Evolutionary conservation across 768 basidiomycete genomes (phyloP).

Genomic region (Trametes punicea): DNA sequence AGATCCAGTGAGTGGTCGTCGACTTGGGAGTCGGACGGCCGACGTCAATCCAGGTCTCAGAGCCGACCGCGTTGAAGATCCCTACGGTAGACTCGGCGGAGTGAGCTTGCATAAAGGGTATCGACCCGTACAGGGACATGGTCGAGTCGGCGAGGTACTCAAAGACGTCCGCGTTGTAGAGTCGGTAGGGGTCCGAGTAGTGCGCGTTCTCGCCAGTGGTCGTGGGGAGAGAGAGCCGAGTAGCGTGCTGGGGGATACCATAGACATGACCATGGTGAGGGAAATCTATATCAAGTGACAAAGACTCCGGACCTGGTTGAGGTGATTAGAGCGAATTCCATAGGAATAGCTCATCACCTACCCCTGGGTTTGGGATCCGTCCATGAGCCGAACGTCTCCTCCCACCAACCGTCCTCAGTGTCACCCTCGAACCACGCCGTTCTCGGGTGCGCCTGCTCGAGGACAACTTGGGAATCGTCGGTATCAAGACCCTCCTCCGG

Average conservation of each 20-base stretch:
- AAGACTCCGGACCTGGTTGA: conserved; percentile 83
- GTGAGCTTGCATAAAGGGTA: conserved; percentile 93
- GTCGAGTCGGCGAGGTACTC: conserved; percentile 84
- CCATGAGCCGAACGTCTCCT: conserved; percentile 84
- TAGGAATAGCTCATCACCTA: conserved; percentile 31
- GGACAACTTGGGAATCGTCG: conserved; percentile 43
- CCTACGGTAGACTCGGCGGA: conserved; percentile 84
- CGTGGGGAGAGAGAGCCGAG: conserved; percentile 81
- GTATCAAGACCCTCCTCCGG: conserved; percentile 37
- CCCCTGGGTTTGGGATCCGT: conserved; percentile 96
- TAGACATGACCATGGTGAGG: conserved; percentile 89
- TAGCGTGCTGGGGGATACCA: conserved; percentile 96
- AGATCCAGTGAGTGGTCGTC: conserved; percentile 93
- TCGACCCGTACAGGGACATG: conserved; percentile 85
- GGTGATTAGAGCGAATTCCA: not conserved
- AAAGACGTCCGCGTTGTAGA: conserved; percentile 95
- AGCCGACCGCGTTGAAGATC: conserved; percentile 81
- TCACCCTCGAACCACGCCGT: conserved; percentile 89
- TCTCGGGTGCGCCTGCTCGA: conserved; percentile 45
- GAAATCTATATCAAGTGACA: conserved; percentile 91
- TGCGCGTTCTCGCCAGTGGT: conserved; percentile 75
- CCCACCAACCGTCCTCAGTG: conserved; percentile 80
- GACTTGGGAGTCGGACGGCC: conserved; percentile 63
- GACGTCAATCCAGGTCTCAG: conserved; percentile 95
- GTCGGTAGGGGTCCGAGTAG: conserved; percentile 89